These are phyloP conservation scores for Gracilaria domingensis DNA, from an alignment of 23 red algal genomes.

Conservation along the genomic window DNA sequence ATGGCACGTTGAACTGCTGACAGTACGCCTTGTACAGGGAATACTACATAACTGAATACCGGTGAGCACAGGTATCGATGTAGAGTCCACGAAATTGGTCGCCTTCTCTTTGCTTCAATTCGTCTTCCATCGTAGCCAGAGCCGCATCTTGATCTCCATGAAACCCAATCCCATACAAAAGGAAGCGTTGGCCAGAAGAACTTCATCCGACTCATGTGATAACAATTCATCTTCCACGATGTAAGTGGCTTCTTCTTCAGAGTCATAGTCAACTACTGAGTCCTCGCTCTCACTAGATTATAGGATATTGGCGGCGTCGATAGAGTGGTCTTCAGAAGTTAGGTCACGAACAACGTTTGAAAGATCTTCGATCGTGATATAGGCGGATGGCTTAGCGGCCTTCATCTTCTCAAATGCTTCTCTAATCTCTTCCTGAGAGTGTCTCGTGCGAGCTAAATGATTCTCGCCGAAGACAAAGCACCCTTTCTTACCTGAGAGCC, in stretches of 20 bases:
- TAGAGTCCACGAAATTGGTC: background rate
- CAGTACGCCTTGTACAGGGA: slow-evolving; percentile 27
- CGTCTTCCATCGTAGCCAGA: no score
- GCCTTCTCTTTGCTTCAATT: slow-evolving; percentile 2
- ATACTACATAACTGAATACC: no score
- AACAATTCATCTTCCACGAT: background rate
- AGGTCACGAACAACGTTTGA: background rate
- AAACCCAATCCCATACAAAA: slow-evolving; percentile 16
- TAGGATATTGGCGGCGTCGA: background rate
- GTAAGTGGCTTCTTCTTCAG: background rate
- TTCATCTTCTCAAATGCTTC: no score
- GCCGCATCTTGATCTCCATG: no score
- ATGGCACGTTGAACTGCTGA: slow-evolving; percentile 26
- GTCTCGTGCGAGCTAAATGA: no score
- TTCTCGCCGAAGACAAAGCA: no score
- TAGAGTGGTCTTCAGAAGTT: background rate
- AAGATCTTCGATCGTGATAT: slow-evolving; percentile 11
- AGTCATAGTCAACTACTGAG: background rate
- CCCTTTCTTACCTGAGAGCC: no score
- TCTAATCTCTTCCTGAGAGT: no score
- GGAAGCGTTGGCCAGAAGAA: slow-evolving; percentile 19
- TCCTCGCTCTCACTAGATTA: no score
- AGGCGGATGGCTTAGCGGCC: no score
- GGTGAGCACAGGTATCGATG: slow-evolving; percentile 14
- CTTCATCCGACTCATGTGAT: background rate